Base-by-base conservation (phyloP, 768 basidiomycete species). In the Lactarius deliciosus region DNA sequence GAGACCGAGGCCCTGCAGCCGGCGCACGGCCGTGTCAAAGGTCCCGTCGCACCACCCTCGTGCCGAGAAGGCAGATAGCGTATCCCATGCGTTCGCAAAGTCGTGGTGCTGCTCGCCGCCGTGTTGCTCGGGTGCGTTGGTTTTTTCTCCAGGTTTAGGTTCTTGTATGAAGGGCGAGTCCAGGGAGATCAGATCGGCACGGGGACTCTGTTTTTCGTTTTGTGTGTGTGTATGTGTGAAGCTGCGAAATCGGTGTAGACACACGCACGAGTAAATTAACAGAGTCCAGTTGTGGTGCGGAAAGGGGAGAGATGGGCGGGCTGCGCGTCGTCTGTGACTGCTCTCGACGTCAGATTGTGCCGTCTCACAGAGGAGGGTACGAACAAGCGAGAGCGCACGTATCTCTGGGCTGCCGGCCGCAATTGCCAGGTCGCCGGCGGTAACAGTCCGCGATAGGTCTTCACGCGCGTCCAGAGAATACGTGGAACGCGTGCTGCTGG, bases 31-130 rank as follows among this genome's bases (percentile, higher is more conserved):
- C 25, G 75, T 77, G 59, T 86, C 86, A 59, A 86, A 77, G 28
- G 84, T 78, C 6, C 73, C 77, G 65, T 85, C 83, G 72, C 84
- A 88, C 91, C 91, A 93, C 16, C 91, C 91, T 61, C 90, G 83
- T 38, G 73, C 62, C 34, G 74, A 75, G 25, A 68, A 71, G 58
- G 76, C 77, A 61, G 81, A 79, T 50, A 85, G 76, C 3, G 77
- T 72, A 59, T 85, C 79, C 92, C 91, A 94, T 2, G 77, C 73
- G 18, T 63, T 74, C 70, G 83, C 81, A 71, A 92, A 90, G 63
- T 83, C 81, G n/a, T 71, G 68, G 40, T 76, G 70, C 40, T 41
- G 60, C 30, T 70, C 73, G 53, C 18, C 74, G 47, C 20, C 41
- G 59, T 50, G 30, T 30, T 32, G 22, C 22, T 70, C 57, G 1